Conservation (phyloP, 306 rosid genomes). For the Trifolium subterraneum region DNA sequence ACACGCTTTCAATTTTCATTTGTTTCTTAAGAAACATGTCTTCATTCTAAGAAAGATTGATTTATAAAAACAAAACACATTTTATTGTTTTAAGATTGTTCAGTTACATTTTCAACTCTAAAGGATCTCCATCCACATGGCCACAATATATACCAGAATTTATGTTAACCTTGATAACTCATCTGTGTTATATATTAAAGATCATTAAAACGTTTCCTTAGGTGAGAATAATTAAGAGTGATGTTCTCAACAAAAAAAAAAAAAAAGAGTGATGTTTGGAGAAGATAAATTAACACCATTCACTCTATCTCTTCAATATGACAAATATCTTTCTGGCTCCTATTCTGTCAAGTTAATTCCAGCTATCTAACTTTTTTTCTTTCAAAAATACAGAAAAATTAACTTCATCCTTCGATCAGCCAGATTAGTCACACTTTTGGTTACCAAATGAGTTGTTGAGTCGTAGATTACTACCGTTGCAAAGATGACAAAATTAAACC, state of each 20-base stretch:
- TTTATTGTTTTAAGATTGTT: too few relatives aligned
- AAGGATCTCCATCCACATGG: too few relatives aligned
- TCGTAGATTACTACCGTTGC: slow-evolving; percentile 48
- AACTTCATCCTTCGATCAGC: slow-evolving; percentile 11
- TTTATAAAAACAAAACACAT: too few relatives aligned
- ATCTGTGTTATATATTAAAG: too few relatives aligned
- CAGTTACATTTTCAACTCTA: too few relatives aligned
- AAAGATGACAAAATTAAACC: slow-evolving; percentile 72
- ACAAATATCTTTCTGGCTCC: not conserved
- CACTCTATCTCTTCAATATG: slow-evolving; percentile 10
- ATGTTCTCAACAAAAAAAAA: too few relatives aligned
- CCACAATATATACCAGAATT: too few relatives aligned
- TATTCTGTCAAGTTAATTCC: slow-evolving; percentile 7
- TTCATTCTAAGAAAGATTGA: too few relatives aligned
- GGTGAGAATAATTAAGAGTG: not conserved
- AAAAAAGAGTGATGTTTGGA: slow-evolving; percentile 3
- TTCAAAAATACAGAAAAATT: not conserved
- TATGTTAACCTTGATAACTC: too few relatives aligned
- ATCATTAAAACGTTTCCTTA: too few relatives aligned
- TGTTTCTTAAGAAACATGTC: too few relatives aligned
- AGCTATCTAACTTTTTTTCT: slow-evolving; percentile 13
- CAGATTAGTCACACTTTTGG: slow-evolving; percentile 8
- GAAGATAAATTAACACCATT: slow-evolving; percentile 14
- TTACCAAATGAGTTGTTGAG: slow-evolving; percentile 21
- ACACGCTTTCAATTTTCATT: too few relatives aligned